These are phyloP conservation scores for Primulina eburnea DNA, from an alignment of 257 asterid genomes.

Conservation along the genomic window DNA sequence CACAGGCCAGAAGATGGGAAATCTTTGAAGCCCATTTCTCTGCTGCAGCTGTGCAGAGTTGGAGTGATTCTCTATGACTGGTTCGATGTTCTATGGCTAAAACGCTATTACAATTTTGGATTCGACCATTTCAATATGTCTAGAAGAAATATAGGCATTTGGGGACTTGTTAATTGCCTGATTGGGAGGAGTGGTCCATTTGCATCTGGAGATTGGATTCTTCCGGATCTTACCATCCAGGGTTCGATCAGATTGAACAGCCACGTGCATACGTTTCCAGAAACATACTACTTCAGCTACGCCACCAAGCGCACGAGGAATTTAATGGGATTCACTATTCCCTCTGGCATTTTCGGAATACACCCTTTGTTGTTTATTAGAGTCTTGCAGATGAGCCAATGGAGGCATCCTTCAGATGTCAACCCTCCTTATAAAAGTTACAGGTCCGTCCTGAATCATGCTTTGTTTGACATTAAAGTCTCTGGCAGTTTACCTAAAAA, in stretches of 20 bases:
- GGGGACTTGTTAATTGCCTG: conserved; percentile 82
- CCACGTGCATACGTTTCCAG: conserved; percentile 61
- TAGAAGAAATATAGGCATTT: conserved; percentile 60
- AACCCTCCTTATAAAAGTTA: conserved; percentile 87
- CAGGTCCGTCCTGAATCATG: conserved; percentile 42
- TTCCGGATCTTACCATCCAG: conserved; percentile 87
- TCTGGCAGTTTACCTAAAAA: background rate
- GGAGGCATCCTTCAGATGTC: conserved; percentile 73
- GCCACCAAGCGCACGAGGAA: conserved; percentile 81
- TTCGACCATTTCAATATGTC: conserved; percentile 94
- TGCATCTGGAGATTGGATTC: conserved; percentile 92
- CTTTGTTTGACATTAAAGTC: background rate
- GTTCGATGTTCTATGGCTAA: conserved; percentile 79
- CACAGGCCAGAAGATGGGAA: conserved; percentile 83
- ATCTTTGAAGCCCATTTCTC: conserved; percentile 68
- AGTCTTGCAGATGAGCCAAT: conserved; percentile 85
- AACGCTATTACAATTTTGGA: conserved; percentile 80
- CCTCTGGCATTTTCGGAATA: conserved; percentile 79
- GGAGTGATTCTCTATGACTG: conserved; percentile 87
- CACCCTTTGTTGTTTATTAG: conserved; percentile 82
- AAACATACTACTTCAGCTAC: conserved; percentile 89
- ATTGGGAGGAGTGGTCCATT: conserved; percentile 81
- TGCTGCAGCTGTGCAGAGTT: conserved; percentile 83
- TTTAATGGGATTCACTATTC: conserved; percentile 64
- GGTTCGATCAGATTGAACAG: conserved; percentile 72